Evolutionary conservation across 2,329 filamentous ascomycete genomes (phyloP).

Genomic region (Aspergillus pseudonomiae): DNA sequence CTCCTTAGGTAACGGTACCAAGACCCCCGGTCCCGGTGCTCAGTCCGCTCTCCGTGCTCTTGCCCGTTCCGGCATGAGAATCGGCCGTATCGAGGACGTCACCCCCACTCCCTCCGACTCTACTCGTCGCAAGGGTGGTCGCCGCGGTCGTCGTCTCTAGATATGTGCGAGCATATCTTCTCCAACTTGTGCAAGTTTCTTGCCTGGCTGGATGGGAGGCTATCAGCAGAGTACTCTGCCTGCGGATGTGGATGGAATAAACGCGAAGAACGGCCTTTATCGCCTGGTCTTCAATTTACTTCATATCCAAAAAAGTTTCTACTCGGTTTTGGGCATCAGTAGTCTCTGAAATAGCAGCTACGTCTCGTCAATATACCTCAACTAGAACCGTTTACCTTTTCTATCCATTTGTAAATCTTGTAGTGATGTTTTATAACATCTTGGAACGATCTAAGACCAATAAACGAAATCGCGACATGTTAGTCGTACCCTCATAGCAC

Average conservation of each 20-base stretch:
- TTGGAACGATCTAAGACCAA: not conserved
- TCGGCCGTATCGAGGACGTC: constrained; percentile 99
- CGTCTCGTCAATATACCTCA: constrained; percentile 21
- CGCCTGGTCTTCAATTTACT: constrained; percentile 55
- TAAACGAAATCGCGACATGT: not conserved
- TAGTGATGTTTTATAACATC: not conserved
- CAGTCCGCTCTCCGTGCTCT: constrained; percentile 99
- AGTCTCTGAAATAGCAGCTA: constrained; percentile 30
- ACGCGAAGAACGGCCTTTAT: constrained; percentile 56
- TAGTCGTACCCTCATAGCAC: not conserved
- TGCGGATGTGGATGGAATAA: constrained; percentile 52
- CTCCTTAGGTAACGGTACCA: constrained; percentile 86
- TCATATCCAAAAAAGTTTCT: constrained; percentile 39
- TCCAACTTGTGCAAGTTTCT: constrained; percentile 28
- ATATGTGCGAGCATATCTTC: constrained; percentile 44
- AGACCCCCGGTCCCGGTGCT: constrained; percentile 98
- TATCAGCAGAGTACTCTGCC: constrained; percentile 34
- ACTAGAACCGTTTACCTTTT: constrained; percentile 21
- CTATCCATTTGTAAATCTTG: not conserved
- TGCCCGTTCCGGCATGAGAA: constrained; percentile 99
- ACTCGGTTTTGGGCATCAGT: constrained; percentile 27
- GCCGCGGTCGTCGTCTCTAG: constrained; percentile 99
- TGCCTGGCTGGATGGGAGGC: constrained; percentile 38
- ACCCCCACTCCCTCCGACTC: constrained; percentile 99
- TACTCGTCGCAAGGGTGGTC: constrained; percentile 99